These are phyloP conservation scores for Metschnikowia anglica DNA, from an alignment of 805 yeast species.

Conservation along the genomic window DNA sequence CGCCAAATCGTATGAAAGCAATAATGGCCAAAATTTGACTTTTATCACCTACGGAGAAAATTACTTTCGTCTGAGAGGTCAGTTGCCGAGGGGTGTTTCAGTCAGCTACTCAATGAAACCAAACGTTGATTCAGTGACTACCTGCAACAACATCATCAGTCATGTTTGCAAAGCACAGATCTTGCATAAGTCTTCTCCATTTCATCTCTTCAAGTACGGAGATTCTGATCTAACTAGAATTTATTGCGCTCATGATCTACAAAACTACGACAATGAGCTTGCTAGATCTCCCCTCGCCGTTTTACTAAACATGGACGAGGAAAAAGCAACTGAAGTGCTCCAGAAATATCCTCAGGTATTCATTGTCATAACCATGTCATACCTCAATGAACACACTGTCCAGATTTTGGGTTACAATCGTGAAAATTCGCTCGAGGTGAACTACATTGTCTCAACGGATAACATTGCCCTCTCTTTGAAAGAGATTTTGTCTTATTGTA, in stretches of 20 bases:
- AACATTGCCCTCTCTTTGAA: slow-evolving; percentile 25
- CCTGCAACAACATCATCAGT: slow-evolving; percentile 47
- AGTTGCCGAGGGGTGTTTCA: slow-evolving; percentile 20
- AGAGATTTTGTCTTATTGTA: slow-evolving; percentile 24
- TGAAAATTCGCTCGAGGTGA: slow-evolving; percentile 18
- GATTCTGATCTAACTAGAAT: slow-evolving; percentile 41
- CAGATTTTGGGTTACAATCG: slow-evolving; percentile 15
- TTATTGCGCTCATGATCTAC: slow-evolving; percentile 67
- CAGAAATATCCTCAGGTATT: slow-evolving; percentile 36
- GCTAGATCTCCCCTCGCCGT: slow-evolving; percentile 63
- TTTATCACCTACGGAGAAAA: slow-evolving; percentile 28
- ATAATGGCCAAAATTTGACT: slow-evolving; percentile 25
- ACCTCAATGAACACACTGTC: slow-evolving; percentile 31
- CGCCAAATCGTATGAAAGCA: slow-evolving; percentile 44
- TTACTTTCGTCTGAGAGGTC: slow-evolving; percentile 27
- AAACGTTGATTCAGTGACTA: slow-evolving; percentile 8
- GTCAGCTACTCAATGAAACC: slow-evolving; percentile 30
- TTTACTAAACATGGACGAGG: slow-evolving; percentile 57
- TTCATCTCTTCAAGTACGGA: slow-evolving; percentile 69
- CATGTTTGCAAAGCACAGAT: slow-evolving; percentile 67
- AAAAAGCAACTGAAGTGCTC: slow-evolving; percentile 32
- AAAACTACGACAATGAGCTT: slow-evolving; percentile 51
- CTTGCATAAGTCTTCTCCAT: slow-evolving; percentile 76
- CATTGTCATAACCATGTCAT: slow-evolving; percentile 49
- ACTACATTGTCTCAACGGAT: slow-evolving; percentile 24